A percentile compares a stretch with the other conserved stretches of the same genome.
phyloP scores from a whole-genome alignment of 768 basidiomycete genomes.

The Podaxis sp. region DNA sequence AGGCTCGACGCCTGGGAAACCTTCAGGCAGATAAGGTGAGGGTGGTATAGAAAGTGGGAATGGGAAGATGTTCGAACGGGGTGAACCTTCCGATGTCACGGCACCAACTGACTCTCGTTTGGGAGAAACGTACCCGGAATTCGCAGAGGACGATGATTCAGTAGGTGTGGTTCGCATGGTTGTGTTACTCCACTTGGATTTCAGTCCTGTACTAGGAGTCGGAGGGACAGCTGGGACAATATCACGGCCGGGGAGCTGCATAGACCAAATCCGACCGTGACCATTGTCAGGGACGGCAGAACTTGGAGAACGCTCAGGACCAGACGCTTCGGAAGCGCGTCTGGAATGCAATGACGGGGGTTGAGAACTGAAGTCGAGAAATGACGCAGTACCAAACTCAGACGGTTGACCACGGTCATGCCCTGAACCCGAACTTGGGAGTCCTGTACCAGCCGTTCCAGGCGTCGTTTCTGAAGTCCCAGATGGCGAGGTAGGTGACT shows the following conservation, averaged over 20 bases:
- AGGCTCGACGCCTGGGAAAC: conserved; percentile 20
- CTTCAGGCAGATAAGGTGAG: conserved; percentile 35
- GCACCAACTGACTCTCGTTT: conserved; percentile 15
- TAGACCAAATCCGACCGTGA: conserved; percentile 4
- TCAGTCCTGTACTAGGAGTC: conserved; percentile 15
- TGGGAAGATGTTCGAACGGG: conserved; percentile 35
- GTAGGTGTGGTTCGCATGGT: conserved; percentile 31
- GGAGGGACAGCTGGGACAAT: background rate
- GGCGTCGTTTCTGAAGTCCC: background rate
- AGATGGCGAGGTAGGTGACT: conserved; percentile 5
- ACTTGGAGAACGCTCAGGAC: conserved; percentile 1
- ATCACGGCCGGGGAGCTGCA: conserved; percentile 10
- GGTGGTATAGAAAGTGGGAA: conserved; percentile 45
- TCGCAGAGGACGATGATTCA: conserved; percentile 4
- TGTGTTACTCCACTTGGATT: conserved; percentile 44
- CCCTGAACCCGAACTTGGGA: background rate
- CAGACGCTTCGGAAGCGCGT: background rate
- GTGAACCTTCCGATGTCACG: conserved; percentile 16
- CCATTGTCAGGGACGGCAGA: background rate
- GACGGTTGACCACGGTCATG: background rate
- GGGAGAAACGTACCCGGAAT: conserved; percentile 21
- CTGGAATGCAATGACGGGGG: conserved; percentile 18
- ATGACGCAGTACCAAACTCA: conserved; percentile 27
- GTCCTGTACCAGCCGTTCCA: background rate
- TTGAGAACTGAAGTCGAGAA: conserved; percentile 38